A percentile compares a stretch with the other conserved stretches of the same genome.
Conservation (phyloP, 306 rosid genomes). For the Trifolium fragiferum region DNA sequence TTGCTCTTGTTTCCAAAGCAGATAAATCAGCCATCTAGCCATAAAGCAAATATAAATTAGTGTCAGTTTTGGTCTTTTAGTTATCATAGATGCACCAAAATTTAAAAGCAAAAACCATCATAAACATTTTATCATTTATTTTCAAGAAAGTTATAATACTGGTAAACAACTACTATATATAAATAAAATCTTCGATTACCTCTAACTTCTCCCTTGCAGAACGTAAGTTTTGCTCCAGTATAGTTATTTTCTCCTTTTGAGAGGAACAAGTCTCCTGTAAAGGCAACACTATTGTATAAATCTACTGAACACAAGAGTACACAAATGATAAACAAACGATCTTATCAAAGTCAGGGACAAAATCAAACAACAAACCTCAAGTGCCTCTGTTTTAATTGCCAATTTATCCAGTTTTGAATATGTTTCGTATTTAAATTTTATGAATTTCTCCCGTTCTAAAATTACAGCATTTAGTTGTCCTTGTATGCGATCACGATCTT, state of each 20-base stretch:
- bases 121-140: not conserved
- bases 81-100: not conserved
- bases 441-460: conserved; percentile 59
- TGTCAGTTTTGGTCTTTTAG: not conserved
- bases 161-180: conserved; percentile 3
- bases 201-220: conserved; percentile 72
- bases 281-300: conserved; percentile 32
- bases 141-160: not conserved
- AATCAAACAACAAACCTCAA: conserved; percentile 64
- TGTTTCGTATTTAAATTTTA: conserved; percentile 55
- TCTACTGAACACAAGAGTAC: not conserved
- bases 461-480: conserved; percentile 57
- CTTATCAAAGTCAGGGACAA: not conserved
- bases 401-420: conserved; percentile 64
- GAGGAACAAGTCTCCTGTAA: conserved; percentile 77
- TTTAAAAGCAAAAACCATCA: conserved; percentile 6
- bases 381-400: conserved; percentile 59
- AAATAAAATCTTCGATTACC: conserved; percentile 48
- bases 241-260: conserved; percentile 64
- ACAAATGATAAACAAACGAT: not conserved
- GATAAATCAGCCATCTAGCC: conserved; percentile 72
- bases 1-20: conserved; percentile 57
- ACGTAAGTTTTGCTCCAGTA: conserved; percentile 56
- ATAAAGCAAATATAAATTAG: conserved; percentile 12
- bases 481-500: conserved; percentile 76